These are phyloP conservation scores for Tephrocybe sp. DNA, from an alignment of 768 basidiomycete genomes.

Conservation along the genomic window DNA sequence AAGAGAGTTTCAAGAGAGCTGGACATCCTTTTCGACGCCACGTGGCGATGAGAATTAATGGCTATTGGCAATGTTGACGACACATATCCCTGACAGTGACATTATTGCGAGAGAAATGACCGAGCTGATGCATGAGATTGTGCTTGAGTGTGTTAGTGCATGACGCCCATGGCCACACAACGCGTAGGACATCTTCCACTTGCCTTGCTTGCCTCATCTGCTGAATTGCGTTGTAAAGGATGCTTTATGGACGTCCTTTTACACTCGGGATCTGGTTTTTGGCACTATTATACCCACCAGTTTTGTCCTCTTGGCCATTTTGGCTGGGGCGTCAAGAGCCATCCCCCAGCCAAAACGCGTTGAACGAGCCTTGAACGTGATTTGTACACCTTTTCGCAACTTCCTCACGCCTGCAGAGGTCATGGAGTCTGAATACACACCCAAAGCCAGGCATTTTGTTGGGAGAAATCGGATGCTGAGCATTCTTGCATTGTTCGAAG, in stretches of 20 bases:
- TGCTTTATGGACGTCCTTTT: slow-evolving; percentile 10
- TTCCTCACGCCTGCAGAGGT: slow-evolving; percentile 53
- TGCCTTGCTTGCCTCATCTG: background rate
- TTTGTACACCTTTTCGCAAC: slow-evolving; percentile 45
- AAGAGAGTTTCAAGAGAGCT: too few species aligned
- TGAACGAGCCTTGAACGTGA: slow-evolving; percentile 14
- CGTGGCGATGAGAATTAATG: too few species aligned
- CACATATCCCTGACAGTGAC: too few species aligned
- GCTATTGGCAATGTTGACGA: too few species aligned
- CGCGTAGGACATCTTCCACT: background rate
- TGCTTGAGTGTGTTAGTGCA: background rate
- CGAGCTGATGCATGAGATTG: background rate
- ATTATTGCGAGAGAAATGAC: background rate
- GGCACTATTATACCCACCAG: slow-evolving; percentile 23
- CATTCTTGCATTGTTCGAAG: slow-evolving; percentile 35
- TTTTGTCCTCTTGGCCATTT: slow-evolving; percentile 28
- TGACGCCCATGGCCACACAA: background rate
- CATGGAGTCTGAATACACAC: slow-evolving; percentile 33
- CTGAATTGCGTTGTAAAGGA: slow-evolving; percentile 1
- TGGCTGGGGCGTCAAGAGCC: slow-evolving; percentile 26
- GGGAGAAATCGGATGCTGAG: slow-evolving; percentile 34
- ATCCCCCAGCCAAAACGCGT: slow-evolving; percentile 27
- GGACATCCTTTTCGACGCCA: too few species aligned
- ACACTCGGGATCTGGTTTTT: slow-evolving; percentile 9
- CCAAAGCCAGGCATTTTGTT: slow-evolving; percentile 21